Evolutionary conservation across 192 early-diverging fungal genomes (phyloP), one percentile per base, ranked within the genome.

Genomic region (Coemansia javaensis): DNA sequence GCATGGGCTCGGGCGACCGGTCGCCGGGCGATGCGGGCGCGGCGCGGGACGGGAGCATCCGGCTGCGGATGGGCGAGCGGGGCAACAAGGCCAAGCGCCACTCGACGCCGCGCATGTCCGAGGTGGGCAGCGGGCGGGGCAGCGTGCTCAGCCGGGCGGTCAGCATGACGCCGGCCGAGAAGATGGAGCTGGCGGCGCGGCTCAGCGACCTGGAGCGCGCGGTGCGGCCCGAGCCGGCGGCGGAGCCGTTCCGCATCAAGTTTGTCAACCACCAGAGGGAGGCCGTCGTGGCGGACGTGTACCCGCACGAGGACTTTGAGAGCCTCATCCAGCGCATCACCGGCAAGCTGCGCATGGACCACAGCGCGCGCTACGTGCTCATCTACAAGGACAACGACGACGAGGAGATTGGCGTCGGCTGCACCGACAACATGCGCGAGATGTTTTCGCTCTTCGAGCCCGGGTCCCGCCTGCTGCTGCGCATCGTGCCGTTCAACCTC

Each of bases 401-500:
- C 22, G 62, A 73, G 57, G 69, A 73, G n/a, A 73, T 73, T 30
- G 69, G 62, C 27, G 63, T 73, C 8, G 69, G 57, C 20, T 73
- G 69, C 40, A 61, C 62, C 0, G 69, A 65, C 33, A 65, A 73
- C 31, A 11, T 73, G 50, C 58, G 56, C 16, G 69, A 73, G 53
- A 73, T 73, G 69, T 65, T 73, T 27, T 31, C 24, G 13, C 37
- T 73, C 18, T 73, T 73, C 39, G 62, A 65, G 50, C 69, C 69
- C 1, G 69, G 69, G 1, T 61, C 62, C 35, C 44, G 54, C 13
- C 16, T 65, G 24, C 69, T 65, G 42, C 53, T 73, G 17, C 59
- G 47, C 8, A 73, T 73, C 13, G 69, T 61, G 25, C 69, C 57
- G 41, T 56, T 58, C 17, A 57, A 60, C 27, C 56, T 65, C 13